phyloP scores from a whole-genome alignment of 192 early-diverging fungal genomes.

The Mortierella antarctica region DNA sequence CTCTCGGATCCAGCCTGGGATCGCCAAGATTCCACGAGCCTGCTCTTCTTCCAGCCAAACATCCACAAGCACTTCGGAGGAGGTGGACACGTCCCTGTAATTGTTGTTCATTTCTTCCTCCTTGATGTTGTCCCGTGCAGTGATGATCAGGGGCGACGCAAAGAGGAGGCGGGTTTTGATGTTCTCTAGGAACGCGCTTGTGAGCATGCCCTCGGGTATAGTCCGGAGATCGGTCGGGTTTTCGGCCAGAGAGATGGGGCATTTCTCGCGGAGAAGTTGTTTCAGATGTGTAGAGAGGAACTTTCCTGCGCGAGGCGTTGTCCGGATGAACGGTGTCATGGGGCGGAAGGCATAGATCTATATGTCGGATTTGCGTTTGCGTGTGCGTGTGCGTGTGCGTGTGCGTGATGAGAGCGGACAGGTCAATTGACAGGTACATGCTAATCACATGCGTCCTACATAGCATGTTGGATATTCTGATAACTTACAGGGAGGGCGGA shows the following conservation, averaged over 20 bases:
- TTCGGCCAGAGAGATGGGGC: slow-evolving; percentile 51
- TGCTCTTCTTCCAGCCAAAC: slow-evolving; percentile 47
- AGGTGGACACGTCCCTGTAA: slow-evolving; percentile 52
- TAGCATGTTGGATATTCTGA: neutral
- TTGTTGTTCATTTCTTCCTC: slow-evolving; percentile 61
- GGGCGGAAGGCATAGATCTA: slow-evolving; percentile 78
- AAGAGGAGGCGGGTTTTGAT: slow-evolving; percentile 75
- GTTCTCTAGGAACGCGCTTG: slow-evolving; percentile 68
- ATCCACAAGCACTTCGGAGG: slow-evolving; percentile 60
- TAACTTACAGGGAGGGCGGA: slow-evolving; percentile 81
- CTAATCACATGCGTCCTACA: no score
- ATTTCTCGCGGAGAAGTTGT: slow-evolving; percentile 67
- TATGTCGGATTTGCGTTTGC: neutral
- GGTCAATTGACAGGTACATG: neutral
- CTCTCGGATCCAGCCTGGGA: slow-evolving; percentile 91
- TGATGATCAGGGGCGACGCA: slow-evolving; percentile 62
- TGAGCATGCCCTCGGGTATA: slow-evolving; percentile 61
- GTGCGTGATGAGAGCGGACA: neutral
- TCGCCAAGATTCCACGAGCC: slow-evolving; percentile 56
- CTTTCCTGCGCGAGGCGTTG: slow-evolving; percentile 73
- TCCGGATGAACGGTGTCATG: slow-evolving; percentile 69
- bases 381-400: neutral
- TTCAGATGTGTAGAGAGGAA: slow-evolving; percentile 69
- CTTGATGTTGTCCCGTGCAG: slow-evolving; percentile 43
- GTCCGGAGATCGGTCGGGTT: slow-evolving; percentile 50